These are phyloP conservation scores for Gloeostereum incarnatum DNA, from an alignment of 768 basidiomycete species.

Conservation along the genomic window DNA sequence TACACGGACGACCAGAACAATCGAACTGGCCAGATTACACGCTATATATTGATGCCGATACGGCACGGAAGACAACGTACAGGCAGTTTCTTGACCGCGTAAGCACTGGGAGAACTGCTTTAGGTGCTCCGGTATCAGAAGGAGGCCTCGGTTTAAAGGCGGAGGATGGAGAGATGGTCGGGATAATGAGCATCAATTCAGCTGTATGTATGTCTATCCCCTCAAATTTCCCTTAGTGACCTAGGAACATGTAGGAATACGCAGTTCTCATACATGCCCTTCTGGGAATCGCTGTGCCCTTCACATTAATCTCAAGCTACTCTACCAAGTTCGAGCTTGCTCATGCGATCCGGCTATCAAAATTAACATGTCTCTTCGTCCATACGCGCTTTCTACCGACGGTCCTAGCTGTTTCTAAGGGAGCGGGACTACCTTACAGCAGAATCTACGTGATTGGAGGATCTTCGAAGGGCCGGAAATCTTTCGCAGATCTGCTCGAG, in stretches of 20 bases:
- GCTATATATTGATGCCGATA: constrained; percentile 44
- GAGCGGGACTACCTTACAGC: constrained; percentile 23
- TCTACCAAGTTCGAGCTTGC: constrained; percentile 49
- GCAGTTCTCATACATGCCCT: constrained; percentile 39
- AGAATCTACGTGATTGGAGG: constrained; percentile 46
- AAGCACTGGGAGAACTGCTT: constrained; percentile 45
- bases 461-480: constrained; percentile 24
- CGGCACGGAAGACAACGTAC: constrained; percentile 34
- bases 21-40: constrained; percentile 46
- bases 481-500: constrained; percentile 35
- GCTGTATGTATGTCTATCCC: constrained; percentile 31
- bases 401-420: constrained; percentile 28
- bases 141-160: constrained; percentile 49
- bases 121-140: constrained; percentile 31
- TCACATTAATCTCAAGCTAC: constrained; percentile 42
- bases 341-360: constrained; percentile 36
- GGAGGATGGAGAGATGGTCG: constrained; percentile 48
- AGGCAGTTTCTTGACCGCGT: constrained; percentile 43
- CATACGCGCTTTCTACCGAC: constrained; percentile 31
- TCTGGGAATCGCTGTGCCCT: constrained; percentile 38
- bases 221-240: not conserved
- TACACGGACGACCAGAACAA: constrained; percentile 48
- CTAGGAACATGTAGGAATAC: constrained; percentile 34
- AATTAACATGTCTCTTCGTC: constrained; percentile 45
- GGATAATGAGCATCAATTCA: constrained; percentile 63